Evolutionary conservation across 164 flowering plant genomes (phyloP).

Genomic region (Dillenia turbinata): DNA sequence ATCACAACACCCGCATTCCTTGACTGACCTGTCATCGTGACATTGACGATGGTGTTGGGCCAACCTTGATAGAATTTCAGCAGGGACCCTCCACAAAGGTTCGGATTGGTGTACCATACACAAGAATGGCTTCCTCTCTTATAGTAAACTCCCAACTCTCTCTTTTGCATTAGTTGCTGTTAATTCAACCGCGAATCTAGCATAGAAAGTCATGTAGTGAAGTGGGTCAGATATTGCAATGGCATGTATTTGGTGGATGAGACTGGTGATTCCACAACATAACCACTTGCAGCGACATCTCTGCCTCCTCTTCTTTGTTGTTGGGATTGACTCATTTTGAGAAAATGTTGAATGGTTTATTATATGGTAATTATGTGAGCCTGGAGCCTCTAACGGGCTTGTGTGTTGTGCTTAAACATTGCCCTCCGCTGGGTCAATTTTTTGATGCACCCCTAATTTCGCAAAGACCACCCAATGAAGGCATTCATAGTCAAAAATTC

Average conservation of each 20-base stretch:
- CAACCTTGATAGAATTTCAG: conserved; percentile 92
- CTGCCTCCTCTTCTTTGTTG: too few species aligned
- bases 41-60: conserved; percentile 52
- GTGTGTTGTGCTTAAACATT: conserved; percentile 38
- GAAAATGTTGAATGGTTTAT: conserved; percentile 11
- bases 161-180: conserved; percentile 76
- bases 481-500: too few species aligned
- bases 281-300: too few species aligned
- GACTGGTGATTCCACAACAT: conserved; percentile 2
- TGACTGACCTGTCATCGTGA: conserved; percentile 44
- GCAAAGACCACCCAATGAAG: too few species aligned
- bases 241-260: conserved; percentile 34
- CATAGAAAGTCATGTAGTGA: conserved; percentile 46
- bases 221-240: conserved; percentile 37
- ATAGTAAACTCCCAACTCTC: conserved; percentile 82
- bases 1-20: conserved; percentile 34
- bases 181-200: conserved; percentile 57
- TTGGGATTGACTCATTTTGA: too few species aligned
- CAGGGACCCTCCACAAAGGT: conserved; percentile 54
- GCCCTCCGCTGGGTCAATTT: conserved; percentile 50
- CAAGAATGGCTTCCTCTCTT: conserved; percentile 60
- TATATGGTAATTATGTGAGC: conserved; percentile 19
- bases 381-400: conserved; percentile 35
- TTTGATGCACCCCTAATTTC: conserved; percentile 45
- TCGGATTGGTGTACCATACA: conserved; percentile 43